A percentile compares a stretch with the other conserved stretches of the same genome.
These are phyloP conservation scores for Erucastrum elatum DNA, from an alignment of 345 rosid genomes.

Conservation along the genomic window DNA sequence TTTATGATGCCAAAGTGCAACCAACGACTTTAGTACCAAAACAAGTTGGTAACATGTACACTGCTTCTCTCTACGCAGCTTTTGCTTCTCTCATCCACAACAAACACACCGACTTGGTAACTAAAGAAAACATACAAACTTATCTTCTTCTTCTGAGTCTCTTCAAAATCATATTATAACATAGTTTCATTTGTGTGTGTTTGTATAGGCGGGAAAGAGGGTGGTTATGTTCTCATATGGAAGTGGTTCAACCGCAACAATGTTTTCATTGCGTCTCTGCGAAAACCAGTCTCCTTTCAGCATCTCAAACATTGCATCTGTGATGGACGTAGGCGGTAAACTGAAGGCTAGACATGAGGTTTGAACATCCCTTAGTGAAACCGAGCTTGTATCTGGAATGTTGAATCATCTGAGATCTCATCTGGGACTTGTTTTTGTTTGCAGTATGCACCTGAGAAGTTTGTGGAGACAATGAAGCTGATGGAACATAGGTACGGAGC, in stretches of 20 bases:
- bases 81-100: conserved; percentile 90
- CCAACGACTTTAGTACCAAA: conserved; percentile 90
- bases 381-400: too few relatives aligned
- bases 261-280: conserved; percentile 75
- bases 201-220: conserved; percentile 70
- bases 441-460: conserved; percentile 83
- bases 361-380: neutral
- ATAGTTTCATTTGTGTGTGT: neutral
- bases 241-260: conserved; percentile 90
- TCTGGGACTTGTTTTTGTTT: neutral
- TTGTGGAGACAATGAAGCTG: conserved; percentile 80
- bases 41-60: conserved; percentile 99
- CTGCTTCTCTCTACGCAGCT: conserved; percentile 96
- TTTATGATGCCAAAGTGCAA: conserved; percentile 83
- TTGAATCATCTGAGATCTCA: neutral
- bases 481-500: conserved; percentile 99
- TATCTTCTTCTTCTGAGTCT: conserved; percentile 13
- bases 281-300: conserved; percentile 73
- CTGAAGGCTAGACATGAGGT: conserved; percentile 85
- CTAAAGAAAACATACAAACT: neutral
- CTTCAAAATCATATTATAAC: neutral
- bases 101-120: conserved; percentile 74
- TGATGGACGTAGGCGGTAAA: conserved; percentile 70
- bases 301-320: conserved; percentile 71
- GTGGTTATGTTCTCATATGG: conserved; percentile 93